A percentile compares a stretch with the other conserved stretches of the same genome.
Conservation (phyloP, 768 basidiomycete species). For the Pleurotus djamor region DNA sequence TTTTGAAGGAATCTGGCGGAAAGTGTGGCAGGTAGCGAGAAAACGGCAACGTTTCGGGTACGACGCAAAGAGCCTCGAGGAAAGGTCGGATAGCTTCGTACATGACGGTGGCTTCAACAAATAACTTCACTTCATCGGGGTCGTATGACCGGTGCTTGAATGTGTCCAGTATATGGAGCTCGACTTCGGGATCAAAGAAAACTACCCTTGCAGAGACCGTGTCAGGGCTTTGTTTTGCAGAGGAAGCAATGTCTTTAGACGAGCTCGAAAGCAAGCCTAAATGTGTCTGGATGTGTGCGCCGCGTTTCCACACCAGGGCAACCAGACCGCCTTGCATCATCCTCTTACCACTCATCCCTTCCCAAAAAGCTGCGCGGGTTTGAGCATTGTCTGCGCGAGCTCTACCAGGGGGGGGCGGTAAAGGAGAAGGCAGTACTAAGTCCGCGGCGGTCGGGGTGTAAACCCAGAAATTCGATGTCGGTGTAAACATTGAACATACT, state of each 20-base stretch:
- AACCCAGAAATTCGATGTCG: slow-evolving; percentile 41
- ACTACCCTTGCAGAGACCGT: slow-evolving; percentile 45
- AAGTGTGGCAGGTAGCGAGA: slow-evolving; percentile 49
- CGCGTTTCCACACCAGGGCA: slow-evolving; percentile 50
- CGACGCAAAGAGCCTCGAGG: slow-evolving; percentile 55
- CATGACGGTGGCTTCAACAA: slow-evolving; percentile 65
- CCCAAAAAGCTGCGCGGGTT: slow-evolving; percentile 56
- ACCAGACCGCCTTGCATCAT: slow-evolving; percentile 64
- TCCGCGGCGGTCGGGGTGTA: slow-evolving; percentile 50
- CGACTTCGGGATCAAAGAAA: slow-evolving; percentile 63
- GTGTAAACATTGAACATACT: slow-evolving; percentile 67
- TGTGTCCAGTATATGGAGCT: slow-evolving; percentile 39
- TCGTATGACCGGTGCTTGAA: slow-evolving; percentile 17
- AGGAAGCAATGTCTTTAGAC: slow-evolving; percentile 40
- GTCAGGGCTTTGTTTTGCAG: slow-evolving; percentile 27
- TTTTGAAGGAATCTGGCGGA: slow-evolving; percentile 28
- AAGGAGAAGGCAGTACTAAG: slow-evolving; percentile 44
- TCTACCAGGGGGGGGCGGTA: slow-evolving; percentile 53
- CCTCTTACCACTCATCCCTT: slow-evolving; percentile 54
- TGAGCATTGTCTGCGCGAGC: slow-evolving; percentile 38
- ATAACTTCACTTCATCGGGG: slow-evolving; percentile 25
- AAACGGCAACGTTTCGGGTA: slow-evolving; percentile 60
- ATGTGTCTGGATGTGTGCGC: slow-evolving; percentile 34
- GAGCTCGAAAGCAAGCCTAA: slow-evolving; percentile 52
- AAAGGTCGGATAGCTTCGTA: slow-evolving; percentile 70